A percentile compares a stretch with the other conserved stretches of the same genome.
Conservation (phyloP, 441 rosid genomes). For the Metrosideros polymorpha region DNA sequence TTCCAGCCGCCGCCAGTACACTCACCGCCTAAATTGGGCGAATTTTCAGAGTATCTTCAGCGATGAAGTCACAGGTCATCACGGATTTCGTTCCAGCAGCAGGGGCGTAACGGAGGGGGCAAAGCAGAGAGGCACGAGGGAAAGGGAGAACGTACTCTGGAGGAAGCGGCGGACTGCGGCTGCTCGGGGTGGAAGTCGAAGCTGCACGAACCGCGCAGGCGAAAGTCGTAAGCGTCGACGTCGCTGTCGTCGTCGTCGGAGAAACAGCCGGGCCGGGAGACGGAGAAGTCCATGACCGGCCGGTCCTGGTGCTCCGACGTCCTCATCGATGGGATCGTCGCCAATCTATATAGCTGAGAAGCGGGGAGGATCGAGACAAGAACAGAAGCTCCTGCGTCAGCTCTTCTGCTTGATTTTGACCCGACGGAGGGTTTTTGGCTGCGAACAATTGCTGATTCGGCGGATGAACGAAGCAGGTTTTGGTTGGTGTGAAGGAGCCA, state of each 20-base stretch:
- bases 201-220: background rate
- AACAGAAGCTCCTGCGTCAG: background rate
- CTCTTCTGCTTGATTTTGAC: background rate
- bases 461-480: background rate
- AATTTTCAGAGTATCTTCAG: background rate
- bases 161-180: background rate
- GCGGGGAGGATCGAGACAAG: background rate
- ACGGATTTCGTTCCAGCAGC: background rate
- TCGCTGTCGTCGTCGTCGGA: background rate
- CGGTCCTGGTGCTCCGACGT: conserved; percentile 10
- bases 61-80: conserved; percentile 7
- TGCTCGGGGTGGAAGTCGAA: background rate
- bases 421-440: background rate
- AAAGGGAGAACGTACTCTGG: conserved; percentile 3
- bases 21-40: background rate
- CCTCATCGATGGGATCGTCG: background rate
- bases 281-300: background rate
- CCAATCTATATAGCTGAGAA: background rate
- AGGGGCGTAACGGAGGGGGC: background rate
- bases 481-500: background rate
- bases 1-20: background rate
- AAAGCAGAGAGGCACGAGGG: background rate
- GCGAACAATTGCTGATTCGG: background rate
- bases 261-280: conserved; percentile 3
- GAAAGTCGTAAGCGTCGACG: background rate